Conservation (phyloP, 108 stramenopile genomes). For the Pseudonitzschia multiseries region DNA sequence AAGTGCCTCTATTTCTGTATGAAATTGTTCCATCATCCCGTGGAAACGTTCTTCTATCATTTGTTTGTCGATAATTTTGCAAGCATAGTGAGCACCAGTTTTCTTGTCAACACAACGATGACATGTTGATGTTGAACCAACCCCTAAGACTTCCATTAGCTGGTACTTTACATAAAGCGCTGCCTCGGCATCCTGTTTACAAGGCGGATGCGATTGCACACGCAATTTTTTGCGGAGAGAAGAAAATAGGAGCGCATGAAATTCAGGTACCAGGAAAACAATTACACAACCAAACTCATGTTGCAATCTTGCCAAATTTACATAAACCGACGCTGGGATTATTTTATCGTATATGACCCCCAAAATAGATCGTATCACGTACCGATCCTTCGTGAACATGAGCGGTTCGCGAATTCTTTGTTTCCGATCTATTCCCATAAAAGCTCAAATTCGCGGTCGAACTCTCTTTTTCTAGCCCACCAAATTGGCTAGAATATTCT, state of each 20-base stretch:
- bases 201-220: not conserved
- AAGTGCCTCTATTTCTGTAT: constrained; percentile 88
- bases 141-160: constrained; percentile 90
- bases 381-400: constrained; percentile 60
- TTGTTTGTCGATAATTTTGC: constrained; percentile 95
- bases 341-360: too few relatives aligned
- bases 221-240: not conserved
- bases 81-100: constrained; percentile 77
- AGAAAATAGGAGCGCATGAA: not conserved
- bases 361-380: constrained; percentile 15
- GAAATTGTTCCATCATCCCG: constrained; percentile 93
- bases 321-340: not conserved
- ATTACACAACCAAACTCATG: too few relatives aligned
- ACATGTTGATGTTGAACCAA: constrained; percentile 94
- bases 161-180: constrained; percentile 80
- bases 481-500: constrained; percentile 45
- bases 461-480: constrained; percentile 64
- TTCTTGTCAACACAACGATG: constrained; percentile 78
- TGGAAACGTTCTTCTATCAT: constrained; percentile 87
- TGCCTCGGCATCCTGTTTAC: constrained; percentile 57
- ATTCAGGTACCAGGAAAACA: not conserved
- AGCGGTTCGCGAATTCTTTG: constrained; percentile 19
- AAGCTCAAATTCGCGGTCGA: not conserved
- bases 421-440: not conserved
- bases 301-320: not conserved